Percentiles rank a stretch among this genome's conserved stretches.
Conservation (phyloP, 495 filamentous ascomycete genomes). For the Elasticomyces elasticus region DNA sequence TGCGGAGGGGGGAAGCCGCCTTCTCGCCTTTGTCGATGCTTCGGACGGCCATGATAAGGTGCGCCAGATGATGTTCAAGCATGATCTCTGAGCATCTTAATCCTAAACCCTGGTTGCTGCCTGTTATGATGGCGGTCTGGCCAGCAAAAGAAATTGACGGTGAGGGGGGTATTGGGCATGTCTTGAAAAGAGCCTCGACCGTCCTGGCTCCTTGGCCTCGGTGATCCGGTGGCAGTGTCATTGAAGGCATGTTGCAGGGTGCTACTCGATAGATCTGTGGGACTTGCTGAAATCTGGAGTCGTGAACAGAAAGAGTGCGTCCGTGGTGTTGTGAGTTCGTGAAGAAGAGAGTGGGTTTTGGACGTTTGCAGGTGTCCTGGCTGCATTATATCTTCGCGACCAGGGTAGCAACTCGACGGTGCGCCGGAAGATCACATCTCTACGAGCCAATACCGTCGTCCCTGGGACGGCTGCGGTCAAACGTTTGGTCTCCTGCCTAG, state of each 20-base stretch:
- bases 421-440: no score
- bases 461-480: no score
- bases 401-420: no score
- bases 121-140: slow-evolving; percentile 44
- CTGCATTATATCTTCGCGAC: neutral
- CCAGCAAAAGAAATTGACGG: neutral
- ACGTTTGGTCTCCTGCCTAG: no score
- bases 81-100: slow-evolving; percentile 41
- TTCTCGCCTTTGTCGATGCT: slow-evolving; percentile 36
- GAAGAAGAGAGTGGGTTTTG: no score
- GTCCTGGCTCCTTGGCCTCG: neutral
- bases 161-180: neutral
- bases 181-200: neutral
- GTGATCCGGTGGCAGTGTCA: neutral
- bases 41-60: slow-evolving; percentile 48
- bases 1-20: slow-evolving; percentile 19
- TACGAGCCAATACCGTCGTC: no score
- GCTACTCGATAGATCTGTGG: neutral
- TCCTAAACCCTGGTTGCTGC: slow-evolving; percentile 46
- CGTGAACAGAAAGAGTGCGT: no score
- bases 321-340: neutral
- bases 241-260: neutral
- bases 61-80: slow-evolving; percentile 36
- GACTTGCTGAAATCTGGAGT: neutral
- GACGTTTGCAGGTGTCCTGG: neutral